Evolutionary conservation across 345 rosid species (phyloP), one percentile per base, ranked within the genome.

Genomic region (Bruguiera gymnorhiza): DNA sequence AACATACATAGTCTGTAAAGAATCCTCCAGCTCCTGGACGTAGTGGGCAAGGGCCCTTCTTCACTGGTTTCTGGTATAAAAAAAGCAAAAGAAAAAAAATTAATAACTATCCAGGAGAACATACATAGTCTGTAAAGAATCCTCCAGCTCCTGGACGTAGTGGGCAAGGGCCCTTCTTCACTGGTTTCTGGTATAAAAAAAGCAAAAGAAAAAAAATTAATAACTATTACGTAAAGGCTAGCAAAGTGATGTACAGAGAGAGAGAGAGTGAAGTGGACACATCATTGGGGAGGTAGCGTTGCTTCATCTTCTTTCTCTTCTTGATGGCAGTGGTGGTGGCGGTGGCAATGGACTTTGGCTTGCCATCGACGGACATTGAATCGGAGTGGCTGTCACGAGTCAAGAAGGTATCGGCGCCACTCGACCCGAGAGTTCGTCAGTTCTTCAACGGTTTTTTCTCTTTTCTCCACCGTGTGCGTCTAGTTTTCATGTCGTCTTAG

Each of bases 281-380:
- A 66, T 92, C 89, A 58, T 90, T 77, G 37, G 96, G 97, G 53
- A 79, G 93, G 62, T 77, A 92, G 50, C 79, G 88, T 19, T 85
- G 96, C 83, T 85, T 94, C 71, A 93, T 79, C 88, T 88, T 94
- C 87, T 84, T 89, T 77, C 81, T 73, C 78, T 75, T 68, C 57
- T 60, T 26, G 36, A 62, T 34, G 9, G 37, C 46, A 48, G 46
- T 54, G 60, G 20, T 10, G 36, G 65, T 54, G 56, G 46, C 57
- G 57, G 20, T 7, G 60, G 60, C 39, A 3, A n/a, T 31, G 11
- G 72, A n/a, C 59, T 72, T 84, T 26, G 86, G 46, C 71, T 77
- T 79, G 81, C 73, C 71, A n/a, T 71, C 82, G n/a, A 75, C 27
- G 48, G 85, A 79, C 97, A 90, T 90, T 64, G 52, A 62, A 57